A percentile compares a stretch with the other conserved stretches of the same genome.
These are phyloP conservation scores for Barnettozyma wickerhamii DNA, from an alignment of 805 yeast genomes.

Conservation along the genomic window DNA sequence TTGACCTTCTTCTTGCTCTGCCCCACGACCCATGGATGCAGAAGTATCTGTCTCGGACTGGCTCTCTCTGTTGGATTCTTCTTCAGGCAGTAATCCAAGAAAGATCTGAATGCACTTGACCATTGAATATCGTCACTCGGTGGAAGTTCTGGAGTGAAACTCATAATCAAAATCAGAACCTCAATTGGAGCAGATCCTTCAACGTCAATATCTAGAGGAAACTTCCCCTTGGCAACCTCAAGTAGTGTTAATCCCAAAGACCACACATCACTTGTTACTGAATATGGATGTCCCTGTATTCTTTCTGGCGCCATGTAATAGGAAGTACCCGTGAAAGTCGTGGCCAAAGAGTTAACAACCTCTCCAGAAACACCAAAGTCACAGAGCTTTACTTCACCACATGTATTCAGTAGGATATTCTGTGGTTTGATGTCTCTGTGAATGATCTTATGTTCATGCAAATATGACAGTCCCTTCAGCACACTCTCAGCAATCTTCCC, in stretches of 20 bases:
- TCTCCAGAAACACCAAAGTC: slow-evolving; percentile 98
- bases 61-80: slow-evolving; percentile 81
- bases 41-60: slow-evolving; percentile 87
- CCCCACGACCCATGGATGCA: slow-evolving; percentile 89
- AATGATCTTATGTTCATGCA: slow-evolving; percentile 82
- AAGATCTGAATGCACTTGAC: slow-evolving; percentile 80
- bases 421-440: slow-evolving; percentile 97
- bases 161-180: slow-evolving; percentile 72
- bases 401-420: slow-evolving; percentile 69
- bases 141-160: slow-evolving; percentile 71
- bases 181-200: slow-evolving; percentile 77
- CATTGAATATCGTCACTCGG: slow-evolving; percentile 79
- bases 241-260: slow-evolving; percentile 86
- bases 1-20: slow-evolving; percentile 68
- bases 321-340: slow-evolving; percentile 96
- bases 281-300: slow-evolving; percentile 91
- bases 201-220: slow-evolving; percentile 54
- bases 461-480: slow-evolving; percentile 76
- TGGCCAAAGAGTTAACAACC: slow-evolving; percentile 90
- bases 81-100: slow-evolving; percentile 72
- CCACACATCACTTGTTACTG: slow-evolving; percentile 96
- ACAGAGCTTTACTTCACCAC: slow-evolving; percentile 87
- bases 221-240: slow-evolving; percentile 90
- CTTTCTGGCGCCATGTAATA: slow-evolving; percentile 99
- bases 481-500: slow-evolving; percentile 90